Evolutionary conservation across 192 early-diverging fungal genomes (phyloP).

Genomic region (Coemansia sp.): DNA sequence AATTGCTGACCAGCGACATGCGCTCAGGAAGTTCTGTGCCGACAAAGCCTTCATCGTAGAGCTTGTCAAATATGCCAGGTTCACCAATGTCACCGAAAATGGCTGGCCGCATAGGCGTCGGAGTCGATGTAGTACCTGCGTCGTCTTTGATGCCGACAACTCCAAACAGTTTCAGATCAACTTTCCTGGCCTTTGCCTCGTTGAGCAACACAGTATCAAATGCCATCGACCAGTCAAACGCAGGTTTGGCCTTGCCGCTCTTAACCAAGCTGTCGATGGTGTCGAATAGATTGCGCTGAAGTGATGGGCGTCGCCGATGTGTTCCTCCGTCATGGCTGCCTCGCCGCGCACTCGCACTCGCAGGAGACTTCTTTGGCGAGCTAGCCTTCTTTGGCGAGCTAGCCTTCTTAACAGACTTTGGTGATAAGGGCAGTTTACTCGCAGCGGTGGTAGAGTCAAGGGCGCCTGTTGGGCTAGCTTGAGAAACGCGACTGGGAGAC

Average conservation of each 20-base stretch:
- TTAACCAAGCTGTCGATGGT: conserved; percentile 39
- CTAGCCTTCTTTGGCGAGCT: not conserved
- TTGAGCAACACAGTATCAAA: conserved; percentile 25
- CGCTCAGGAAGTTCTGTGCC: not conserved
- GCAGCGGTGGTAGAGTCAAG: not conserved
- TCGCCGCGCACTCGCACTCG: not conserved
- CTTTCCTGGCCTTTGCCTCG: conserved; percentile 19
- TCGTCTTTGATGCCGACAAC: not conserved
- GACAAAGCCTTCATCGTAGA: conserved; percentile 32
- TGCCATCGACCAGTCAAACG: conserved; percentile 42
- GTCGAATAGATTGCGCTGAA: conserved; percentile 34
- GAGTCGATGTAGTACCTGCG: not conserved
- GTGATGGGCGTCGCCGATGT: conserved; percentile 19
- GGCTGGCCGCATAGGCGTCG: conserved; percentile 1
- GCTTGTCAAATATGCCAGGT: conserved; percentile 43
- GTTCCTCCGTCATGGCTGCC: not conserved
- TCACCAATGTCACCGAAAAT: conserved; percentile 46
- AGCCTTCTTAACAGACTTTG: not conserved
- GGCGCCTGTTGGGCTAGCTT: not conserved
- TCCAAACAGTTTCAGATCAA: conserved; percentile 30
- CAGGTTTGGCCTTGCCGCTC: conserved; percentile 37
- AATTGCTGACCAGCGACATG: not conserved
- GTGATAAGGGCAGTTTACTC: not conserved
- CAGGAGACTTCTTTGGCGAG: not conserved
- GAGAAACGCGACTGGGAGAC: not conserved